These are phyloP conservation scores for Beauveria scarabaeidicola DNA, from an alignment of 2,329 filamentous ascomycete genomes.

Conservation along the genomic window DNA sequence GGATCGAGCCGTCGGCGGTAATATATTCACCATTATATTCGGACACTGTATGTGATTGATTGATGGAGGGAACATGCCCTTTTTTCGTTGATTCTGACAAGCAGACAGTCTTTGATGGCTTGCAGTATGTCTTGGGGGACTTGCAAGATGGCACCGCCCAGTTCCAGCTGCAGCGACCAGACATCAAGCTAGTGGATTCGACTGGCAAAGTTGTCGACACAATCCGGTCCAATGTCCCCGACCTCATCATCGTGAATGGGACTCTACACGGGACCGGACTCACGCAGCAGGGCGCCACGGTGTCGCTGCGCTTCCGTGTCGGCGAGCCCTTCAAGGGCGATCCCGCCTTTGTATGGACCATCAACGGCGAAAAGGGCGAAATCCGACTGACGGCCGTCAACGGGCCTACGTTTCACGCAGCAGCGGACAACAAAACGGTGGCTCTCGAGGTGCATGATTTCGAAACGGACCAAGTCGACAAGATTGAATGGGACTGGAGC, in stretches of 20 bases:
- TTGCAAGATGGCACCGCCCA: slow-evolving; percentile 29
- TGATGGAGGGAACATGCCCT: neutral
- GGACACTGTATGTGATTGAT: slow-evolving; percentile 29
- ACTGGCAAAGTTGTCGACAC: slow-evolving; percentile 24
- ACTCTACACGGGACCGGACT: slow-evolving; percentile 22
- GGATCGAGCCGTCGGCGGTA: slow-evolving; percentile 38
- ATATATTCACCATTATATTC: slow-evolving; percentile 32
- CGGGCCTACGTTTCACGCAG: slow-evolving; percentile 22
- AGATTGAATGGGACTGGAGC: slow-evolving; percentile 3
- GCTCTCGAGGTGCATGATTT: slow-evolving; percentile 44
- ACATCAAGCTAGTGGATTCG: slow-evolving; percentile 26
- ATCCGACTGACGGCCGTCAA: slow-evolving; percentile 29
- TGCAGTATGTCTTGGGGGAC: slow-evolving; percentile 39
- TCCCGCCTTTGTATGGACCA: slow-evolving; percentile 37
- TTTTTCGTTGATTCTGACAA: neutral
- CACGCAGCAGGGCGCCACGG: slow-evolving; percentile 26
- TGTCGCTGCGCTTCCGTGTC: slow-evolving; percentile 37
- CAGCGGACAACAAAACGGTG: slow-evolving; percentile 29
- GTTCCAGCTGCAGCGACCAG: slow-evolving; percentile 37
- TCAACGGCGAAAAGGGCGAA: slow-evolving; percentile 45
- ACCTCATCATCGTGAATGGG: slow-evolving; percentile 30
- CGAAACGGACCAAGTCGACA: slow-evolving; percentile 28
- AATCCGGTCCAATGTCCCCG: slow-evolving; percentile 33
- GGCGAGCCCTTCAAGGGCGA: slow-evolving; percentile 41
- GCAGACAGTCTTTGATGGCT: slow-evolving; percentile 33